Evolutionary conservation across 805 yeast species (phyloP).

Genomic region (Barnettozyma salicaria): DNA sequence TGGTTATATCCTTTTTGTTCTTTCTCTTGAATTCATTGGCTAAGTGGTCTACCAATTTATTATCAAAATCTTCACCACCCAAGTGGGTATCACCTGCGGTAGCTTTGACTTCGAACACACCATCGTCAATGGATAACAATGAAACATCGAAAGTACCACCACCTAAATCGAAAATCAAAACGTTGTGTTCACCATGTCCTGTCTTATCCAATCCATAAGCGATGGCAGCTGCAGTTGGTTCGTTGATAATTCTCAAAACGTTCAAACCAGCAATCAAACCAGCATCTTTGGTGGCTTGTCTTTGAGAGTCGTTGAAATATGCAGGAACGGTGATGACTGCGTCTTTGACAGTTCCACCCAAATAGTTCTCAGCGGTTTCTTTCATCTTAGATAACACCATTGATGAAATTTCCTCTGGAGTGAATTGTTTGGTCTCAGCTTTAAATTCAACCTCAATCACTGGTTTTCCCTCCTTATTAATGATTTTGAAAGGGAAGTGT

Average conservation of each 20-base stretch:
- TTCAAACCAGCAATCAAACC: conserved; percentile 95
- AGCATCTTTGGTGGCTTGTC: conserved; percentile 98
- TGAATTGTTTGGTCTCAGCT: conserved; percentile 80
- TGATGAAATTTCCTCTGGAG: conserved; percentile 93
- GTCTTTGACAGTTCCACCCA: conserved; percentile 76
- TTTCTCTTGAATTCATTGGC: conserved; percentile 96
- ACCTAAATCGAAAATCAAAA: conserved; percentile 91
- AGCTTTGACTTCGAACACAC: conserved; percentile 95
- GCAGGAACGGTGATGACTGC: conserved; percentile 98
- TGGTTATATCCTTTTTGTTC: conserved; percentile 88
- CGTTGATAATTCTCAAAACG: conserved; percentile 91
- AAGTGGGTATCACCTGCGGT: conserved; percentile 79
- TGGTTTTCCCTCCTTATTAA: conserved; percentile 81
- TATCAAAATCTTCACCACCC: conserved; percentile 99
- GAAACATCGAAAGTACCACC: conserved; percentile 99
- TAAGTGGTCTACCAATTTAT: conserved; percentile 91
- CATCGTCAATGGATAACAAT: conserved; percentile 86
- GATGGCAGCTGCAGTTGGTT: conserved; percentile 97
- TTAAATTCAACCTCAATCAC: conserved; percentile 79
- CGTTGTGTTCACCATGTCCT: conserved; percentile 74
- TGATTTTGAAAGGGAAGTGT: conserved; percentile 83
- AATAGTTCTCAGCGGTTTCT: conserved; percentile 83
- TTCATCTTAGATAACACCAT: conserved; percentile 91
- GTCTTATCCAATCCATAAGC: conserved; percentile 85
- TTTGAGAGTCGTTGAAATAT: conserved; percentile 94